Evolutionary conservation across 371 early-diverging fungal genomes (phyloP), one percentile per base, ranked within the genome.

Genomic region (Mortierella sp.): DNA sequence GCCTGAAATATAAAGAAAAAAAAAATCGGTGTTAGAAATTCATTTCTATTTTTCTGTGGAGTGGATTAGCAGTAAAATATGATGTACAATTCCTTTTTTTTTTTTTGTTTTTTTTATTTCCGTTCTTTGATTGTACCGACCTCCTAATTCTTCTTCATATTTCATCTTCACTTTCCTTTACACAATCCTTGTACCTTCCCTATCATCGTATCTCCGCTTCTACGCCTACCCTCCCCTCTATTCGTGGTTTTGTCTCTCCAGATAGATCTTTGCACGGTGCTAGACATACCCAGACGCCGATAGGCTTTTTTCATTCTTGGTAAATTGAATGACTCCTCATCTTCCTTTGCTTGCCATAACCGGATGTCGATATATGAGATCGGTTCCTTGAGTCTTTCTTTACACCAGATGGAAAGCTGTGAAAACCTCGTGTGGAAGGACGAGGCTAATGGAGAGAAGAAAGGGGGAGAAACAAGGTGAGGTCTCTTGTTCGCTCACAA

Each of bases 1-100:
- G 53, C 43, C 22, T 35, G 49, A 58, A 42, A 53, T 58, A 66
- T 37, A 66, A 53, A 71, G 54, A 26, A 61, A 45, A 31, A 61
- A 61, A 61, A 31, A 43, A n/a, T 13, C 54, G 54, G 28, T 13
- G 12, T 28, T 54, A 15, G 54, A 54, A 54, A 28, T 54, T 28
- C 19, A 1, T 2, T 51, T 22, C 8, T 51, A 13, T 51, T 51
- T 51, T 51, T 51, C 26, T 51, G 26, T 51, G 26, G 22, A 51
- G 22, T 5, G 40, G 40, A 37, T 37, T 8, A 37, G 8, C 40
- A 37, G 13, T 13, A 37, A 37, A 8, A 37, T 10, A 2, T 10
- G 13, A 2, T 10, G 13, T 8, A 37, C 8, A 37, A 3, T 37
- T 4, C 1, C 13, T 37, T 37, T 6, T 37, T 17, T 45, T 45